Percentiles rank a stretch among this genome's conserved stretches.
phyloP scores from a whole-genome alignment of 495 filamentous ascomycete genomes.

The Parathielavia appendiculata region DNA sequence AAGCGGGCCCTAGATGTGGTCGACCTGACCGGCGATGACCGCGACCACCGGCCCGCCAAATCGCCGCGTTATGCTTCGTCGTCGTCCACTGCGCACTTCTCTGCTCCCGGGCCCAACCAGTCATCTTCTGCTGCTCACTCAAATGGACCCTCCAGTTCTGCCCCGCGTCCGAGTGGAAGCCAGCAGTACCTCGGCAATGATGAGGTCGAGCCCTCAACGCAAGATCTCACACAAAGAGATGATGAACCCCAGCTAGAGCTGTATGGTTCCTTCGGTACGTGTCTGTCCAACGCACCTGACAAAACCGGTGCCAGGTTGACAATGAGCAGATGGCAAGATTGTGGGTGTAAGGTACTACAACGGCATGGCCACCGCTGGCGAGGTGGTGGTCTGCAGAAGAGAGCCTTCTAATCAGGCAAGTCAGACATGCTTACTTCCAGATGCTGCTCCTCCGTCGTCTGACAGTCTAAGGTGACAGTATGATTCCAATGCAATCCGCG shows the following conservation, averaged over 20 bases:
- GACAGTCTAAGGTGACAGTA: constrained; percentile 35
- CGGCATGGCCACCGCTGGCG: constrained; percentile 64
- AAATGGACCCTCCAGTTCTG: background rate
- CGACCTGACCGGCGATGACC: background rate
- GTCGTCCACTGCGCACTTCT: background rate
- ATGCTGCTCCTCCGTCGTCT: background rate
- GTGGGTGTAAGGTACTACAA: constrained; percentile 78
- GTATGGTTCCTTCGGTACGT: constrained; percentile 46
- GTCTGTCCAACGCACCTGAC: background rate
- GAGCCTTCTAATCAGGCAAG: constrained; percentile 60
- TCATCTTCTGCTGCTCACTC: background rate
- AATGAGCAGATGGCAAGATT: constrained; percentile 55
- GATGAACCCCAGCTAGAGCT: constrained; percentile 41
- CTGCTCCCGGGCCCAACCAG: background rate
- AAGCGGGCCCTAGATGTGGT: constrained; percentile 8
- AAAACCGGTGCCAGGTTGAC: constrained; percentile 23
- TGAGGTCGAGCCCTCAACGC: constrained; percentile 45
- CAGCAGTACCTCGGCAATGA: background rate
- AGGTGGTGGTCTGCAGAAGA: constrained; percentile 62
- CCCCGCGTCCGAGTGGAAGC: background rate
- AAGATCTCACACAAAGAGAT: constrained; percentile 49
- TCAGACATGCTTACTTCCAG: constrained; percentile 1
- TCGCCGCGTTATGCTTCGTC: constrained; percentile 12
- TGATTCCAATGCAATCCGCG: constrained; percentile 72
- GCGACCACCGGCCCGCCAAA: constrained; percentile 11